These are phyloP conservation scores for Sabuloglossum arenarium DNA, from an alignment of 495 filamentous ascomycete species.

Conservation along the genomic window DNA sequence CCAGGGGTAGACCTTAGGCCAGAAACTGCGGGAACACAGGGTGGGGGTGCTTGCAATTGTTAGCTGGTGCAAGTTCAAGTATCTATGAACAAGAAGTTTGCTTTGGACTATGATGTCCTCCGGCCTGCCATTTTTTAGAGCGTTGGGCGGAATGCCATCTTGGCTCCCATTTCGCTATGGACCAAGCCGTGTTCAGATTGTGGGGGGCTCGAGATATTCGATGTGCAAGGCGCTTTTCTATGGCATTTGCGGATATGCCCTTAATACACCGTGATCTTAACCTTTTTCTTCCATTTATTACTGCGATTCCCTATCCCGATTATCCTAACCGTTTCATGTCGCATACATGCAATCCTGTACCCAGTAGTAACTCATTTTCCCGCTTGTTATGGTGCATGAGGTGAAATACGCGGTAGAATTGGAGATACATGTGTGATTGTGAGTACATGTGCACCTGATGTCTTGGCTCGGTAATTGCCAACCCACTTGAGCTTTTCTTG, in stretches of 20 bases:
- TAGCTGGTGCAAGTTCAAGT: conserved; percentile 17
- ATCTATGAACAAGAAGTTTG: background rate
- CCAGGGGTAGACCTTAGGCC: conserved; percentile 65
- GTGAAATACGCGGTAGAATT: background rate
- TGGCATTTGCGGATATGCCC: background rate
- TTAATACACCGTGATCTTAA: background rate
- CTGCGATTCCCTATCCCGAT: background rate
- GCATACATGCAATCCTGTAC: background rate
- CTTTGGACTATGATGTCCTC: background rate
- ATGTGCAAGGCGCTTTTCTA: background rate
- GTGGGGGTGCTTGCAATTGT: conserved; percentile 55
- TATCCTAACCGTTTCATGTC: background rate
- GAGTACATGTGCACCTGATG: background rate
- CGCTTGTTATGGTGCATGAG: background rate
- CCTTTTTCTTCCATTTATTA: background rate
- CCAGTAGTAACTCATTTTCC: background rate
- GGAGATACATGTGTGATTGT: background rate
- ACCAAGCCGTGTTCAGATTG: background rate
- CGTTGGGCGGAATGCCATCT: background rate
- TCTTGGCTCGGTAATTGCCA: background rate
- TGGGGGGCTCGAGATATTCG: background rate
- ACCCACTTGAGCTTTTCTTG: background rate
- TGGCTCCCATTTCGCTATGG: background rate
- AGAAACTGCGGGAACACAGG: conserved; percentile 56
- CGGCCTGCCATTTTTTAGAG: background rate